A percentile compares a stretch with the other conserved stretches of the same genome.
phyloP scores from a whole-genome alignment of 176 grass and related monocot species.

The Phyllostachys edulis region DNA sequence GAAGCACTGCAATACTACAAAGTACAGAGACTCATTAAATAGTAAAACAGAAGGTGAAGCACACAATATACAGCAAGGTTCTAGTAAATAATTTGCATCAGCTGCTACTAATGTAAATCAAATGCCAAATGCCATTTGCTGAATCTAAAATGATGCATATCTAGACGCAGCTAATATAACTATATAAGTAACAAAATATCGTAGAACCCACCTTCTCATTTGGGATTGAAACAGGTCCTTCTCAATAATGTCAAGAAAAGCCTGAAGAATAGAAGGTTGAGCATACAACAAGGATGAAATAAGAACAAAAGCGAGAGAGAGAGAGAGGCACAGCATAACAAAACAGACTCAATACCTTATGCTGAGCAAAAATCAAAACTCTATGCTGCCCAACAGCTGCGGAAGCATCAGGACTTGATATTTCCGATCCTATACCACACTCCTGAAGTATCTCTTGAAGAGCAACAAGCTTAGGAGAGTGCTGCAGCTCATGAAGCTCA shows the following conservation, averaged over 20 bases:
- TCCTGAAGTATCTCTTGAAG: constrained; percentile 99
- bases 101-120: background rate
- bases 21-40: background rate
- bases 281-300: background rate
- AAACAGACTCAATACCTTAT: constrained; percentile 61
- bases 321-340: background rate
- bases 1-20: background rate
- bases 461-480: constrained; percentile 98
- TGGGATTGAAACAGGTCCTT: constrained; percentile 86
- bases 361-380: constrained; percentile 98
- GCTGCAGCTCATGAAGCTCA: constrained; percentile 84
- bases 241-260: constrained; percentile 93
- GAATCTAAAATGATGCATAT: background rate
- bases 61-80: constrained; percentile 10
- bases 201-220: constrained; percentile 79
- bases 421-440: constrained; percentile 88
- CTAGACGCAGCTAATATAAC: background rate
- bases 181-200: background rate
- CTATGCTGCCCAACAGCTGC: constrained; percentile 68
- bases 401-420: constrained; percentile 75
- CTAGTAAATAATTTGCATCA: constrained; percentile 8
- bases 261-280: constrained; percentile 48
- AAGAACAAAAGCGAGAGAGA: background rate
- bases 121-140: background rate
- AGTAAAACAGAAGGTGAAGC: background rate